Percentiles rank a stretch among this genome's conserved stretches.
phyloP scores from a whole-genome alignment of 2,329 filamentous ascomycete species.

The Calonectria honghensis region DNA sequence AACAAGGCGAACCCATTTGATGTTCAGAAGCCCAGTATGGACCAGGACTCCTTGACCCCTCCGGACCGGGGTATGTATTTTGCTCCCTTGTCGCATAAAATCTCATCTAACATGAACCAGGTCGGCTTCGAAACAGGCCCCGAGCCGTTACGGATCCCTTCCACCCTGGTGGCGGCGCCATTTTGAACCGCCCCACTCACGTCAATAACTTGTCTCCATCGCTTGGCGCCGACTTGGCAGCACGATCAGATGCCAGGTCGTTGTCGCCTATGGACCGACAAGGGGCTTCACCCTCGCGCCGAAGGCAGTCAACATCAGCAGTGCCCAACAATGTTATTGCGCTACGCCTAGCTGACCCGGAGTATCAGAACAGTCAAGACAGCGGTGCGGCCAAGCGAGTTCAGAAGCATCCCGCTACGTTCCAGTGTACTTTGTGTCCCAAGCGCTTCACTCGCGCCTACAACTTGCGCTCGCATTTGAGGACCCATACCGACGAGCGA shows the following conservation, averaged over 20 bases:
- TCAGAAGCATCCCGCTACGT: slow-evolving; percentile 98
- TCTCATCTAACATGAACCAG: slow-evolving; percentile 57
- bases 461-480: slow-evolving; percentile 94
- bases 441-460: slow-evolving; percentile 98
- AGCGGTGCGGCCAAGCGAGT: slow-evolving; percentile 83
- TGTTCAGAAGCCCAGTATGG: slow-evolving; percentile 77
- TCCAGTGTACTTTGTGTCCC: slow-evolving; percentile 94
- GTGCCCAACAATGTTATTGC: slow-evolving; percentile 82
- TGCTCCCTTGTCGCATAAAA: slow-evolving; percentile 26
- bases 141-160: slow-evolving; percentile 77
- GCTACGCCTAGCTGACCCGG: slow-evolving; percentile 92
- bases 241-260: slow-evolving; percentile 71
- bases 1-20: slow-evolving; percentile 61
- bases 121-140: slow-evolving; percentile 69
- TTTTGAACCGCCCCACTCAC: slow-evolving; percentile 63
- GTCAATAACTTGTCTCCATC: slow-evolving; percentile 70
- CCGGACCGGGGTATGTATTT: slow-evolving; percentile 78
- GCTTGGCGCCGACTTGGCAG: slow-evolving; percentile 65
- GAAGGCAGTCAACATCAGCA: slow-evolving; percentile 78
- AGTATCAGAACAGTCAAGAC: slow-evolving; percentile 81
- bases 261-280: slow-evolving; percentile 76
- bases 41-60: slow-evolving; percentile 88
- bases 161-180: slow-evolving; percentile 67
- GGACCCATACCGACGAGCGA: slow-evolving; percentile 97
- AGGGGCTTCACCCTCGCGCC: slow-evolving; percentile 60